phyloP scores from a whole-genome alignment of 2,329 filamentous ascomycete species.

The Tolypocladium tundrense region DNA sequence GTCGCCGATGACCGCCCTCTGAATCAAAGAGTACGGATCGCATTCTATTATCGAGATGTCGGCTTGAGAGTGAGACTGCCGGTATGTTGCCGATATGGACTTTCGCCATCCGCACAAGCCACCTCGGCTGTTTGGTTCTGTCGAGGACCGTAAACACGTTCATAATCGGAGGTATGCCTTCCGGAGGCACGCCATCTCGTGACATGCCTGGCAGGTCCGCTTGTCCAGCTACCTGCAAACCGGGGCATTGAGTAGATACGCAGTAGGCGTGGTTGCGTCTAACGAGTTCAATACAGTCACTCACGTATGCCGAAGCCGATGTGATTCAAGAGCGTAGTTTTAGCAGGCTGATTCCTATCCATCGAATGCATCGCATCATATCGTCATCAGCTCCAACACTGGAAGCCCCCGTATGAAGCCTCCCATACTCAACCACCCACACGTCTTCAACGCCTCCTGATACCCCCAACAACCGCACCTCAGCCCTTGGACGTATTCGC shows the following conservation, averaged over 20 bases:
- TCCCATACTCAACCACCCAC: neutral
- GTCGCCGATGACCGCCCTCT: neutral
- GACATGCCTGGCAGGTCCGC: no score
- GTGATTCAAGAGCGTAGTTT: neutral
- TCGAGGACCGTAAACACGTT: neutral
- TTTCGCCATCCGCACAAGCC: neutral
- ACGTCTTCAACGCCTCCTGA: neutral
- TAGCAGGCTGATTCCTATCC: neutral
- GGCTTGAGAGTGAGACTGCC: neutral
- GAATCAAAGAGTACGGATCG: neutral
- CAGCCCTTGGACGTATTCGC: constrained; percentile 16
- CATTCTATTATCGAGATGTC: neutral
- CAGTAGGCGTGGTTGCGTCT: no score
- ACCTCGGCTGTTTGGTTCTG: neutral
- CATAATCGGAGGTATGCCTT: neutral
- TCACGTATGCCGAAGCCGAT: neutral
- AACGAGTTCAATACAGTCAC: neutral
- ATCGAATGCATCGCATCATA: neutral
- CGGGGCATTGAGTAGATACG: no score
- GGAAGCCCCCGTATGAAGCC: neutral
- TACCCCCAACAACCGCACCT: neutral
- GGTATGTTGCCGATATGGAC: neutral
- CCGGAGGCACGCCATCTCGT: no score
- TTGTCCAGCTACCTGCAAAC: no score
- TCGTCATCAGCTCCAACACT: neutral